Conservation (phyloP, 257 asterid genomes). For the Rubia yunnanensis region DNA sequence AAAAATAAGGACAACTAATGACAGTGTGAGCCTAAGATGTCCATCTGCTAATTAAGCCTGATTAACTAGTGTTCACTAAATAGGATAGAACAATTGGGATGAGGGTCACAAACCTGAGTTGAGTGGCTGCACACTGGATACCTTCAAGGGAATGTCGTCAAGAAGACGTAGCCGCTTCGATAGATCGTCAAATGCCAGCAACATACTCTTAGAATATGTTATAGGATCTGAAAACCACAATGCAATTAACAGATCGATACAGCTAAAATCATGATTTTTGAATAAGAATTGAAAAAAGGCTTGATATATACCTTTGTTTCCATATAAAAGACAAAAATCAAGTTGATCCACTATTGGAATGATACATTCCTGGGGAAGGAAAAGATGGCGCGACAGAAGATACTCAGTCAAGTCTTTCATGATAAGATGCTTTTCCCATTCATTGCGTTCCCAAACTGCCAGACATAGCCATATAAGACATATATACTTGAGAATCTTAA, state of each 20-base stretch:
- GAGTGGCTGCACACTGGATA: conserved; percentile 91
- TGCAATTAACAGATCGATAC: conserved; percentile 11
- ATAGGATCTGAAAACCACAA: conserved; percentile 60
- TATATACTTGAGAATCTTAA: neutral
- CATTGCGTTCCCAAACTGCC: conserved; percentile 76
- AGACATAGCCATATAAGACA: conserved; percentile 4
- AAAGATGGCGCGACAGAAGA: conserved; percentile 70
- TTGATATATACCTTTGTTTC: conserved; percentile 46
- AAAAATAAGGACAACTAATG: neutral
- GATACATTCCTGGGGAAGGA: conserved; percentile 60
- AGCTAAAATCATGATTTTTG: conserved; percentile 4
- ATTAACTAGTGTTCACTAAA: neutral
- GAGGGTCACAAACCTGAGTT: conserved; percentile 54
- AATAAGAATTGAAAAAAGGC: neutral
- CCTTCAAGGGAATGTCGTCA: conserved; percentile 69
- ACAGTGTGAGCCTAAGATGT: neutral
- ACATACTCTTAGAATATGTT: conserved; percentile 48
- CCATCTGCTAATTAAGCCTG: neutral
- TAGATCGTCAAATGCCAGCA: conserved; percentile 73
- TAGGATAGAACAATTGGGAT: neutral
- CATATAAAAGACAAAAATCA: conserved; percentile 69
- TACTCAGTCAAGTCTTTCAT: conserved; percentile 67
- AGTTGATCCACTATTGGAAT: conserved; percentile 72
- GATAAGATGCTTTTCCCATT: conserved; percentile 82
- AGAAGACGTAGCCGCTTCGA: conserved; percentile 79